phyloP scores from a whole-genome alignment of 768 basidiomycete genomes.

The Hebeloma cylindrosporum region DNA sequence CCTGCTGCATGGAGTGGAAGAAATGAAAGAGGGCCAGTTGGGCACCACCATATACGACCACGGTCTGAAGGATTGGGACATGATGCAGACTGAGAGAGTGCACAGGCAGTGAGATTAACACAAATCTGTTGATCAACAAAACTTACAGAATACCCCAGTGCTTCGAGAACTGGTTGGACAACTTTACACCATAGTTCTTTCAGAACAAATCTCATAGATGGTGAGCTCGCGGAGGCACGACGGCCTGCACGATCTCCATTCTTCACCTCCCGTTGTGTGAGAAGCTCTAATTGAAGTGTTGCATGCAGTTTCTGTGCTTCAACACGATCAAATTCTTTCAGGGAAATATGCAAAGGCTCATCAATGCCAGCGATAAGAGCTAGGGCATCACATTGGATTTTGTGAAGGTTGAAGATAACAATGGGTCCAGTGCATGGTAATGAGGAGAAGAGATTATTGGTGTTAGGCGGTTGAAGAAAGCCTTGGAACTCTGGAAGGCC shows the following conservation, averaged over 20 bases:
- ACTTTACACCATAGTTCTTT: constrained; percentile 21
- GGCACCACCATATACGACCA: constrained; percentile 17
- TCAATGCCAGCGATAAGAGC: constrained; percentile 14
- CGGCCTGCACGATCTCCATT: neutral
- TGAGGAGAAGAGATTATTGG: constrained; percentile 7
- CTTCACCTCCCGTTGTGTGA: constrained; percentile 1
- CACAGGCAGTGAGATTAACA: neutral
- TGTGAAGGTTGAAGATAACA: constrained; percentile 20
- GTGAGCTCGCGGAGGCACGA: neutral
- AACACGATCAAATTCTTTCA: constrained; percentile 11
- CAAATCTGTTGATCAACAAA: neutral
- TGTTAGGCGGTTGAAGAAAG: constrained; percentile 16
- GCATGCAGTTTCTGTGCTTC: constrained; percentile 7
- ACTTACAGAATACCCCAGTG: constrained; percentile 12
- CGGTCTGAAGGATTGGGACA: neutral
- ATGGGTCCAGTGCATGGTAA: constrained; percentile 18
- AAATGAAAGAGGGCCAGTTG: constrained; percentile 23
- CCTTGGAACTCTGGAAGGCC: constrained; percentile 14
- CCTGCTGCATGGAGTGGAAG: constrained; percentile 24
- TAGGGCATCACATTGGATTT: constrained; percentile 21
- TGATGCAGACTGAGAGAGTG: neutral
- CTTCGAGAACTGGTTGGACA: constrained; percentile 23
- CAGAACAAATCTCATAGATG: constrained; percentile 9
- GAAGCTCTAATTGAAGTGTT: constrained; percentile 1
- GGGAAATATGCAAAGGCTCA: constrained; percentile 19